Evolutionary conservation across 306 rosid genomes (phyloP).

Genomic region (Trichosanthes truncata): DNA sequence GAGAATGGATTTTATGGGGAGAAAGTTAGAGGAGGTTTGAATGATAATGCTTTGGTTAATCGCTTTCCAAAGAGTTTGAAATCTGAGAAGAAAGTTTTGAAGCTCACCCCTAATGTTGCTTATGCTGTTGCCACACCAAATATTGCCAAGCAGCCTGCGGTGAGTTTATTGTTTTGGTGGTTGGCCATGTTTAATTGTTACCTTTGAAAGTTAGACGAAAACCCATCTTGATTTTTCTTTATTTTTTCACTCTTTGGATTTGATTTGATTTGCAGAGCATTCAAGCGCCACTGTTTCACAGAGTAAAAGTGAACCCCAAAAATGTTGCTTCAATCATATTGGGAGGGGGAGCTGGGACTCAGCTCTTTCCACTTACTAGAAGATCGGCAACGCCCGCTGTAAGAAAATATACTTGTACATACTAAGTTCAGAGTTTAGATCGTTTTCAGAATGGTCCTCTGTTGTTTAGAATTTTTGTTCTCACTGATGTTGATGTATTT

Average conservation of each 20-base stretch:
- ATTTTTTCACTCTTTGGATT: background rate
- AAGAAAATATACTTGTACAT: constrained; percentile 14
- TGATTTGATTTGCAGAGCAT: constrained; percentile 34
- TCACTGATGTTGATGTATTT: background rate
- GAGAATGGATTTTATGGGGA: constrained; percentile 49
- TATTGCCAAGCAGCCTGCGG: constrained; percentile 36
- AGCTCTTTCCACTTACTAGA: constrained; percentile 79
- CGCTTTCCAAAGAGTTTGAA: constrained; percentile 23
- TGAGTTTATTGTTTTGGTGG: constrained; percentile 19
- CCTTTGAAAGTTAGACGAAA: background rate
- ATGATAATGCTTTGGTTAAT: constrained; percentile 28
- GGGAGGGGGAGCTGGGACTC: constrained; percentile 82
- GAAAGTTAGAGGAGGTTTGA: constrained; percentile 36
- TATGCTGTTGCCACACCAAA: constrained; percentile 58
- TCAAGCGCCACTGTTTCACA: constrained; percentile 41
- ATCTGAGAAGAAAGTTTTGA: constrained; percentile 32
- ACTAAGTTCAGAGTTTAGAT: background rate
- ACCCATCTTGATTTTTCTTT: constrained; percentile 6
- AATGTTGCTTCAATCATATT: constrained; percentile 73
- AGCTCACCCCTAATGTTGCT: constrained; percentile 34
- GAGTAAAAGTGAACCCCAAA: constrained; percentile 56
- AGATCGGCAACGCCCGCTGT: constrained; percentile 85
- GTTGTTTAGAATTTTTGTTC: background rate
- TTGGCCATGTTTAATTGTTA: background rate
- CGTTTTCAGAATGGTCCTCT: background rate